Evolutionary conservation across 2,329 filamentous ascomycete genomes (phyloP).

Genomic region (Trichoderma arundinaceum): DNA sequence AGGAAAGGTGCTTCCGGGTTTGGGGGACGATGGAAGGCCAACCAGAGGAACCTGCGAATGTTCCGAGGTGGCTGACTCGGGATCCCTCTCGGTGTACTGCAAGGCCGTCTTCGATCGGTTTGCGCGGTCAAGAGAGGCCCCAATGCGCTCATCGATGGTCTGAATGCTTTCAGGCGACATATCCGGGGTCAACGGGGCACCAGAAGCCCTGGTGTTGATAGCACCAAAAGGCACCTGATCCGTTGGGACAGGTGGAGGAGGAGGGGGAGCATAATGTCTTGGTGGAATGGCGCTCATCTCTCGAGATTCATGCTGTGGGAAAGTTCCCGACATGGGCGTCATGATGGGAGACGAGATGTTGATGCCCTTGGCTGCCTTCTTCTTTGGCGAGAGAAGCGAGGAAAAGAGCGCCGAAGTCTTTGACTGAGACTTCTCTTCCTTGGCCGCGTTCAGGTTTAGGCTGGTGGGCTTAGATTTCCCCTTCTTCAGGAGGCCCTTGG

Average conservation of each 20-base stretch:
- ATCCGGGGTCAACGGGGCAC: slow-evolving; percentile 41
- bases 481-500: slow-evolving; percentile 50
- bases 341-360: slow-evolving; percentile 69
- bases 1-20: slow-evolving; percentile 43
- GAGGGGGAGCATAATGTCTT: slow-evolving; percentile 62
- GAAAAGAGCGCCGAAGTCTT: slow-evolving; percentile 65
- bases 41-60: slow-evolving; percentile 58
- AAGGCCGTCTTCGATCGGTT: slow-evolving; percentile 48
- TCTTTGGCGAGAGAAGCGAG: slow-evolving; percentile 64
- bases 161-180: slow-evolving; percentile 50
- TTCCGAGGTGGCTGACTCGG: slow-evolving; percentile 59
- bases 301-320: slow-evolving; percentile 59
- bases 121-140: slow-evolving; percentile 45
- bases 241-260: slow-evolving; percentile 61
- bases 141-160: slow-evolving; percentile 64
- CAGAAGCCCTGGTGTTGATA: slow-evolving; percentile 37
- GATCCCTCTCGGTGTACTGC: slow-evolving; percentile 52
- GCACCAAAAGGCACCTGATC: slow-evolving; percentile 50
- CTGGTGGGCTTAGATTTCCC: slow-evolving; percentile 56
- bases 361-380: slow-evolving; percentile 58
- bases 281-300: slow-evolving; percentile 65
- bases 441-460: slow-evolving; percentile 53
- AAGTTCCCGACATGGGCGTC: slow-evolving; percentile 66
- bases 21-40: slow-evolving; percentile 56
- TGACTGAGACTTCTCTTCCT: slow-evolving; percentile 59